Evolutionary conservation across 768 basidiomycete species (phyloP).

Genomic region (Lepiota brunneoincarnata): DNA sequence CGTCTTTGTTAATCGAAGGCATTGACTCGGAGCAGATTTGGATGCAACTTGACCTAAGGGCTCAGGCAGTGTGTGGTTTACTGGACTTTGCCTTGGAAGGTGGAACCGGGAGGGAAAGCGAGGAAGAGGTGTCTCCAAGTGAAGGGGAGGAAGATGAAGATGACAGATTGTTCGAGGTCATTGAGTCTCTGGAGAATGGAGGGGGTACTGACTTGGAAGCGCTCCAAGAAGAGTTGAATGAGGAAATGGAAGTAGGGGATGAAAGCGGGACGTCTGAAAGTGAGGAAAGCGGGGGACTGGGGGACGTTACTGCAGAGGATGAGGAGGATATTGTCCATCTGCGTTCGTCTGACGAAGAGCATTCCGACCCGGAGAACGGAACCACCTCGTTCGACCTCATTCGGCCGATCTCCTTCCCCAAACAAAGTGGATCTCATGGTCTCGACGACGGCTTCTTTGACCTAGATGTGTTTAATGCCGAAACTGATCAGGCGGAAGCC

Average conservation of each 20-base stretch:
- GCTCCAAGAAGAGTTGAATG: slow-evolving; percentile 9
- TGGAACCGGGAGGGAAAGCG: slow-evolving; percentile 23
- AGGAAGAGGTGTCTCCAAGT: slow-evolving; percentile 43
- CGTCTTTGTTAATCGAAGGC: slow-evolving; percentile 69
- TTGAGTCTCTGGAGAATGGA: slow-evolving; percentile 87
- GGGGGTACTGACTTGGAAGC: slow-evolving; percentile 62
- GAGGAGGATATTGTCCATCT: slow-evolving; percentile 28
- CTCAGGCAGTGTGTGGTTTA: slow-evolving; percentile 65
- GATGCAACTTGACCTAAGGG: slow-evolving; percentile 88
- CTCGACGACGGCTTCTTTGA: slow-evolving; percentile 93
- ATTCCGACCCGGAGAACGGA: slow-evolving; percentile 15
- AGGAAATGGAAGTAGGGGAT: slow-evolving; percentile 20
- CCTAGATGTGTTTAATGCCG: slow-evolving; percentile 82
- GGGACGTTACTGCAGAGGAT: slow-evolving; percentile 12
- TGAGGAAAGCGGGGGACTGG: slow-evolving; percentile 17
- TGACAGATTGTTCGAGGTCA: slow-evolving; percentile 92
- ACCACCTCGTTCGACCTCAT: slow-evolving; percentile 26
- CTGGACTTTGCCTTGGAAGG: slow-evolving; percentile 65
- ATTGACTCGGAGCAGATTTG: slow-evolving; percentile 89
- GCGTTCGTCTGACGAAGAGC: slow-evolving; percentile 34
- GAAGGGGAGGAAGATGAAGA: slow-evolving; percentile 67
- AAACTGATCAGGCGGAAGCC: slow-evolving; percentile 78
- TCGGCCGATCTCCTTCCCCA: slow-evolving; percentile 23
- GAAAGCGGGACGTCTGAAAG: slow-evolving; percentile 11
- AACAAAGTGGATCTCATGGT: slow-evolving; percentile 28